Conservation (phyloP, 140 eudicot genomes). For the Erigeron philadelphicus region DNA sequence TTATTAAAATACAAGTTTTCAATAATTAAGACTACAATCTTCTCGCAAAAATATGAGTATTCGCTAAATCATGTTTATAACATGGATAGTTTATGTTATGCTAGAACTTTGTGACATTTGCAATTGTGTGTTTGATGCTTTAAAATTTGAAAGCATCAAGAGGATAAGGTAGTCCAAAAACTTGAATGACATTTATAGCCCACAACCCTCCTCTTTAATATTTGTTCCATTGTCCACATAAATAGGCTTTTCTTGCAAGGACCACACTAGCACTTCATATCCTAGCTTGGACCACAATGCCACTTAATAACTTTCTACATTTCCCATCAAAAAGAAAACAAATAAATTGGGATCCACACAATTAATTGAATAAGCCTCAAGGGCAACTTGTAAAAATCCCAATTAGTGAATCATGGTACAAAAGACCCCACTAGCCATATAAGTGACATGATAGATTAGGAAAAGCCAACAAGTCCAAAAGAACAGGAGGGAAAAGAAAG, state of each 20-base stretch:
- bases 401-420: constrained; percentile 35
- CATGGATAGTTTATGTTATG: neutral
- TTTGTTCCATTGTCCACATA: constrained; percentile 31
- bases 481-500: constrained; percentile 8
- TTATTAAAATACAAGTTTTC: no score
- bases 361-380: constrained; percentile 20
- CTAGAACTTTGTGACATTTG: neutral
- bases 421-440: constrained; percentile 22
- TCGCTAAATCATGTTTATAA: neutral
- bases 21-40: no score
- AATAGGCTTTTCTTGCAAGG: constrained; percentile 35
- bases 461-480: constrained; percentile 18
- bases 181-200: constrained; percentile 40
- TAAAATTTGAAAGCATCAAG: constrained; percentile 1
- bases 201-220: constrained; percentile 30
- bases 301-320: constrained; percentile 31
- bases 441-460: constrained; percentile 28
- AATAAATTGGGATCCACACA: constrained; percentile 33
- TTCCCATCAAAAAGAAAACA: constrained; percentile 23
- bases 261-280: constrained; percentile 51
- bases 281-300: constrained; percentile 47
- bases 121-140: neutral
- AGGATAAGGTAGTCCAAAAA: constrained; percentile 33
- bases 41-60: no score
- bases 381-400: constrained; percentile 22